Evolutionary conservation across 345 rosid species (phyloP).

Genomic region (Eucalyptus cloeziana): DNA sequence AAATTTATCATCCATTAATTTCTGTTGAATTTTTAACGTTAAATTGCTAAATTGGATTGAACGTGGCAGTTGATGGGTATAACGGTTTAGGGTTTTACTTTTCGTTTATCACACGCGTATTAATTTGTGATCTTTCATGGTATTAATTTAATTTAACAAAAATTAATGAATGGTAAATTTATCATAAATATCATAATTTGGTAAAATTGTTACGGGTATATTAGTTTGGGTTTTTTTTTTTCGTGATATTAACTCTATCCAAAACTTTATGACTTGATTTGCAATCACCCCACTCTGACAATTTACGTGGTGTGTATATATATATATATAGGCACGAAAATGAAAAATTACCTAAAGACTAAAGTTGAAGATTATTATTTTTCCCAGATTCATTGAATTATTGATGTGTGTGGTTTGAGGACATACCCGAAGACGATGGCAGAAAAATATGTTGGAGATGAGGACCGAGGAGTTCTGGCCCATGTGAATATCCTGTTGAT

Average conservation of each 20-base stretch:
- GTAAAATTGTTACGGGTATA: accelerated
- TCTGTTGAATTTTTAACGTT: accelerated
- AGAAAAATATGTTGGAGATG: neutral
- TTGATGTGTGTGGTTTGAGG: neutral
- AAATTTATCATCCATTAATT: too few relatives aligned
- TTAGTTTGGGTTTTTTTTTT: too few relatives aligned
- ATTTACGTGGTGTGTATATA: neutral
- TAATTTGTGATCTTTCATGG: too few relatives aligned
- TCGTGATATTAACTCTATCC: accelerated
- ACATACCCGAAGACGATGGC: neutral
- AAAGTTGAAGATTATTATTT: neutral
- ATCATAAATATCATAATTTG: too few relatives aligned
- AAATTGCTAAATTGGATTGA: too few relatives aligned
- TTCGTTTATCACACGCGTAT: accelerated
- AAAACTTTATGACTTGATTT: neutral
- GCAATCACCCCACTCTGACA: neutral
- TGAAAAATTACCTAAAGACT: neutral
- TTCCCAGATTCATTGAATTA: neutral
- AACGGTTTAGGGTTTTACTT: accelerated
- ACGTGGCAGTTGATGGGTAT: accelerated
- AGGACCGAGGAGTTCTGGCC: neutral
- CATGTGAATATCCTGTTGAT: neutral
- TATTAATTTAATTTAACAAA: too few relatives aligned
- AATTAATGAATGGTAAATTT: too few relatives aligned
- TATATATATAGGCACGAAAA: accelerated